These are phyloP conservation scores for Hypoxylon sp. DNA, from an alignment of 2,329 filamentous ascomycete genomes.

Conservation along the genomic window DNA sequence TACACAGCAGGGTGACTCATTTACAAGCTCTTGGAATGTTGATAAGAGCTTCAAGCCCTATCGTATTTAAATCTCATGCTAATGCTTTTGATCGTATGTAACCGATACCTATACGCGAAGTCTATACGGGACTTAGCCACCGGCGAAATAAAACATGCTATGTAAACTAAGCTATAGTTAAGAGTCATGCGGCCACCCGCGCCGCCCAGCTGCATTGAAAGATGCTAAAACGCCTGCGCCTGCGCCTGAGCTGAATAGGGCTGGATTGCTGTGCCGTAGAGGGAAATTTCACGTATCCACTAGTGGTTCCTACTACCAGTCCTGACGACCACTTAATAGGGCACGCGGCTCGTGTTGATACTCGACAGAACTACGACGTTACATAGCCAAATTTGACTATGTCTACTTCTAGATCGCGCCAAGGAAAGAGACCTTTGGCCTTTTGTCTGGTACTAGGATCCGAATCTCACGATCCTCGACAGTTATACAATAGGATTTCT, in stretches of 20 bases:
- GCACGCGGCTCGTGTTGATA: conserved; percentile 14
- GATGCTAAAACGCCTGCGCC: background rate
- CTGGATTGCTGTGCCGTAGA: conserved; percentile 32
- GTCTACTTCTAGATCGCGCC: conserved; percentile 12
- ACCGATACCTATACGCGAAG: background rate
- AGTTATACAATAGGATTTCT: background rate
- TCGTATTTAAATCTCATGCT: too few species aligned
- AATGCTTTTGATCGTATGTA: background rate
- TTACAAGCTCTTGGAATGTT: too few species aligned
- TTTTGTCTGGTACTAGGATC: background rate
- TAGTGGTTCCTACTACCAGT: conserved; percentile 11
- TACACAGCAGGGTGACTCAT: too few species aligned
- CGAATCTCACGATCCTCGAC: conserved; percentile 22
- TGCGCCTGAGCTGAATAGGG: conserved; percentile 4
- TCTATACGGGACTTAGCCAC: conserved; percentile 7
- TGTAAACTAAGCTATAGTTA: conserved; percentile 11
- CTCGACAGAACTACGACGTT: conserved; percentile 23
- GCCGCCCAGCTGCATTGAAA: conserved; percentile 4
- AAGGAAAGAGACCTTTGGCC: background rate
- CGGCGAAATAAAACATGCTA: background rate
- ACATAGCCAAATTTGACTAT: conserved; percentile 16
- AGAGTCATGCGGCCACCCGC: conserved; percentile 14
- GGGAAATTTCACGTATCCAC: conserved; percentile 22
- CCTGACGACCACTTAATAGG: conserved; percentile 2
- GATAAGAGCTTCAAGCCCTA: too few species aligned